Percentiles rank a stretch among this genome's conserved stretches.
phyloP scores from a whole-genome alignment of 108 stramenopile genomes.

The Discostella pseudostelligera region DNA sequence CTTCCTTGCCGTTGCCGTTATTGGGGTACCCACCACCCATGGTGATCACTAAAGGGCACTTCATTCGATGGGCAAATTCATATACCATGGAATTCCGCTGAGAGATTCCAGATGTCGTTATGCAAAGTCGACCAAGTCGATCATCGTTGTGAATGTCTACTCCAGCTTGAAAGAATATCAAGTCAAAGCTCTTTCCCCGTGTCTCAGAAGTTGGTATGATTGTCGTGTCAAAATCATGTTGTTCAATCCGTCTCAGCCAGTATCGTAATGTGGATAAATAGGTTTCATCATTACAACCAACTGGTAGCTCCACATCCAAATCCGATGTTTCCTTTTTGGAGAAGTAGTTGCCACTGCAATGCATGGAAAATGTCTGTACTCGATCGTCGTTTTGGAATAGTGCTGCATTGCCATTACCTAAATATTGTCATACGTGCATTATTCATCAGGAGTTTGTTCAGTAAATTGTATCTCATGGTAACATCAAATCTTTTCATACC shows the following conservation, averaged over 20 bases:
- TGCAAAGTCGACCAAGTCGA: conserved; percentile 70
- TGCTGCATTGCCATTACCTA: conserved; percentile 80
- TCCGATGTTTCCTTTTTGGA: conserved; percentile 73
- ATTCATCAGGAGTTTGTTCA: not conserved
- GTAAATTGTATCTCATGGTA: not conserved
- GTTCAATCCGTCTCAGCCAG: conserved; percentile 67
- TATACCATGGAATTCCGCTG: conserved; percentile 71
- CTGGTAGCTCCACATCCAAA: conserved; percentile 80
- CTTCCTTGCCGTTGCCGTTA: conserved; percentile 59
- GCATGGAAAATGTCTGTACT: conserved; percentile 82
- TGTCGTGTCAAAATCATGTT: conserved; percentile 27
- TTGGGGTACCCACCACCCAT: conserved; percentile 91
- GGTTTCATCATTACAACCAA: conserved; percentile 67
- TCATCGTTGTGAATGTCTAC: conserved; percentile 81
- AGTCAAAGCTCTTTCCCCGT: conserved; percentile 46
- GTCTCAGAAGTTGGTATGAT: not conserved
- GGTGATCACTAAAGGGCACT: conserved; percentile 66
- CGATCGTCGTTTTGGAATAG: conserved; percentile 61
- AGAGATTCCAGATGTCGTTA: conserved; percentile 57
- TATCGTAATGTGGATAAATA: conserved; percentile 67
- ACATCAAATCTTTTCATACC: conserved; percentile 32
- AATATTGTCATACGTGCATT: not conserved
- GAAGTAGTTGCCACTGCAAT: conserved; percentile 84
- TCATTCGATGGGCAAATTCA: conserved; percentile 33
- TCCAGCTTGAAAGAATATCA: conserved; percentile 86